phyloP scores from a whole-genome alignment of 2,329 filamentous ascomycete species.

The Hypoxylon sp. region DNA sequence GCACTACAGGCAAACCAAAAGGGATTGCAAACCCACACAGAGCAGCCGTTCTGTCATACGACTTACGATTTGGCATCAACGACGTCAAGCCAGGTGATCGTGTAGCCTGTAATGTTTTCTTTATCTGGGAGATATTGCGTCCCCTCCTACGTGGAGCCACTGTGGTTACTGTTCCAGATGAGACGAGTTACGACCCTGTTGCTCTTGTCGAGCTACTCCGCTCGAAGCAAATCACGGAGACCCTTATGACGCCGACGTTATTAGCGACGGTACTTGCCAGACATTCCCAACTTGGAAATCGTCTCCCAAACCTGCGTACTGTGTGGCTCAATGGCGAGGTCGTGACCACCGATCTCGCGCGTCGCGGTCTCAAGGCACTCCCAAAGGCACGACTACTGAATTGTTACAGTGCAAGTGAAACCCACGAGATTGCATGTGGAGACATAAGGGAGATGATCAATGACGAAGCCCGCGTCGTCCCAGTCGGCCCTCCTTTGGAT shows the following conservation, averaged over 20 bases:
- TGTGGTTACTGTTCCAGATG: conserved; percentile 81
- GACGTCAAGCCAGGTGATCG: conserved; percentile 80
- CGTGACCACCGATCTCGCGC: conserved; percentile 82
- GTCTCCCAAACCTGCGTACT: conserved; percentile 76
- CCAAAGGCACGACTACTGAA: conserved; percentile 80
- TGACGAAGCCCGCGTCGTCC: conserved; percentile 75
- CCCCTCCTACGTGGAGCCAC: conserved; percentile 83
- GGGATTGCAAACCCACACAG: conserved; percentile 85
- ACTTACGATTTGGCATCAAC: conserved; percentile 78
- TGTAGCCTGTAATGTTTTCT: conserved; percentile 91
- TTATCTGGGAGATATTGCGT: conserved; percentile 87
- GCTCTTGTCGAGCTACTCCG: conserved; percentile 79
- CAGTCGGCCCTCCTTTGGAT: conserved; percentile 79
- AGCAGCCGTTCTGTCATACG: conserved; percentile 80
- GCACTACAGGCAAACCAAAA: conserved; percentile 82
- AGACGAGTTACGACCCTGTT: conserved; percentile 82
- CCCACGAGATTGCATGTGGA: conserved; percentile 83
- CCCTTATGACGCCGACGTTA: conserved; percentile 86
- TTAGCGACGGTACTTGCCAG: conserved; percentile 80
- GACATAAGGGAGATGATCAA: conserved; percentile 79
- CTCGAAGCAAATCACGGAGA: conserved; percentile 79
- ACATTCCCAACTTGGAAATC: conserved; percentile 74
- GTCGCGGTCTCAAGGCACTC: conserved; percentile 75
- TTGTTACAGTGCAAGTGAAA: conserved; percentile 87
- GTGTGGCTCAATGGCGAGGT: conserved; percentile 89